Percentiles rank a stretch among this genome's conserved stretches.
Conservation (phyloP, 2,329 filamentous ascomycete species). For the Aureobasidium vineae region DNA sequence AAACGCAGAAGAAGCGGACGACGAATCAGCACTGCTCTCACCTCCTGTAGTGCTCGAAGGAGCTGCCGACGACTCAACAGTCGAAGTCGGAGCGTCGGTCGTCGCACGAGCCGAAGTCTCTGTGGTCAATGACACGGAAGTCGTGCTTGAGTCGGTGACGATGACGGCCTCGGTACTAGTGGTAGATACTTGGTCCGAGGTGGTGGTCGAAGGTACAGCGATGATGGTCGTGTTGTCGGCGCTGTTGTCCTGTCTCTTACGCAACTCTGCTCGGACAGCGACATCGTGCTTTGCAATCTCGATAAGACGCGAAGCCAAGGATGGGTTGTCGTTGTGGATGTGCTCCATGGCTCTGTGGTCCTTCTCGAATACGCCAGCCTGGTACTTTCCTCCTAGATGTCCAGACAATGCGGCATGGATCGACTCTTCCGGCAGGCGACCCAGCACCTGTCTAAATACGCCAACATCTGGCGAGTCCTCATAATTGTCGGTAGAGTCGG, state of each 20-base stretch:
- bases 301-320: constrained; percentile 61
- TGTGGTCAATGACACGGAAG: constrained; percentile 32
- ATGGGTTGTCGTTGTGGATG: constrained; percentile 60
- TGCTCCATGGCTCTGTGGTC: constrained; percentile 63
- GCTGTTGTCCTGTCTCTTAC: constrained; percentile 41
- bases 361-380: constrained; percentile 66
- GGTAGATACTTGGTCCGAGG: constrained; percentile 27
- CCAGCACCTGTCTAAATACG: constrained; percentile 56
- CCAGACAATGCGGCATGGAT: constrained; percentile 66
- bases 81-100: constrained; percentile 14
- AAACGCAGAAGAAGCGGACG: constrained; percentile 29
- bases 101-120: constrained; percentile 27
- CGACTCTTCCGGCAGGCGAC: constrained; percentile 57
- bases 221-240: constrained; percentile 28
- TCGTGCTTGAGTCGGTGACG: constrained; percentile 34
- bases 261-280: constrained; percentile 41
- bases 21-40: constrained; percentile 30
- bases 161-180: constrained; percentile 31
- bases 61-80: constrained; percentile 28
- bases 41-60: constrained; percentile 29
- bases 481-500: constrained; percentile 33
- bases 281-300: constrained; percentile 57
- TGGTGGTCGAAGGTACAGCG: constrained; percentile 28
- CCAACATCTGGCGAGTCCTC: constrained; percentile 31
- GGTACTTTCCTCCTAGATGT: constrained; percentile 61